Percentiles rank a stretch among this genome's conserved stretches.
Conservation (phyloP, 257 asterid genomes). For the Fraxinus pennsylvanica region DNA sequence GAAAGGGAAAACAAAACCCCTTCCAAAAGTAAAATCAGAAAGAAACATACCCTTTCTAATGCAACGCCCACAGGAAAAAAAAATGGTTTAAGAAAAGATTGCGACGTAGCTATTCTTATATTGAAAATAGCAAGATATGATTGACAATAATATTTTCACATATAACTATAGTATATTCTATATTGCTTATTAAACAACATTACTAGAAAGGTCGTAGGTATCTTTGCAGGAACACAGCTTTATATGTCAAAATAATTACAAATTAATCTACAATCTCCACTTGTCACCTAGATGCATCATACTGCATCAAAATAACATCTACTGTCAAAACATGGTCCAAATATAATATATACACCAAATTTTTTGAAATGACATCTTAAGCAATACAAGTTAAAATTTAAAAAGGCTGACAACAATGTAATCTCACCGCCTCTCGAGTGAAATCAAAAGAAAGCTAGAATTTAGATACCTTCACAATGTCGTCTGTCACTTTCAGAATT, state of each 20-base stretch:
- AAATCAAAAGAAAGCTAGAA: constrained; percentile 19
- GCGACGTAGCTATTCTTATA: not conserved
- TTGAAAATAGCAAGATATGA: not conserved
- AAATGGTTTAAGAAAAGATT: not conserved
- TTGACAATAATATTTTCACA: not conserved
- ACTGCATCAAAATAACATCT: not conserved
- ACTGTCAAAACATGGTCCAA: constrained; percentile 10
- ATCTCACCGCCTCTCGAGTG: not conserved
- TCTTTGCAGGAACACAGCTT: not conserved
- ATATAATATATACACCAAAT: not conserved
- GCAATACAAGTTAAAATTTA: not conserved
- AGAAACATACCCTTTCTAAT: not conserved
- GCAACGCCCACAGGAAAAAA: not conserved
- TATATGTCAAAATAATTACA: not conserved
- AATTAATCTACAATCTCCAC: not conserved
- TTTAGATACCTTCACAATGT: constrained; percentile 55
- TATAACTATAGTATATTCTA: not conserved
- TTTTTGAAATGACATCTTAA: not conserved
- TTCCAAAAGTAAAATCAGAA: not conserved
- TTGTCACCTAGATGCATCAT: constrained; percentile 8
- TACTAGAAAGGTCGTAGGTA: not conserved
- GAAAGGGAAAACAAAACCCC: not conserved
- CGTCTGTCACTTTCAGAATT: constrained; percentile 85
- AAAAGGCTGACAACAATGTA: not conserved
- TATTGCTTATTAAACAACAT: not conserved